Evolutionary conservation across 805 yeast genomes (phyloP).

Genomic region (Starmera amethionina): DNA sequence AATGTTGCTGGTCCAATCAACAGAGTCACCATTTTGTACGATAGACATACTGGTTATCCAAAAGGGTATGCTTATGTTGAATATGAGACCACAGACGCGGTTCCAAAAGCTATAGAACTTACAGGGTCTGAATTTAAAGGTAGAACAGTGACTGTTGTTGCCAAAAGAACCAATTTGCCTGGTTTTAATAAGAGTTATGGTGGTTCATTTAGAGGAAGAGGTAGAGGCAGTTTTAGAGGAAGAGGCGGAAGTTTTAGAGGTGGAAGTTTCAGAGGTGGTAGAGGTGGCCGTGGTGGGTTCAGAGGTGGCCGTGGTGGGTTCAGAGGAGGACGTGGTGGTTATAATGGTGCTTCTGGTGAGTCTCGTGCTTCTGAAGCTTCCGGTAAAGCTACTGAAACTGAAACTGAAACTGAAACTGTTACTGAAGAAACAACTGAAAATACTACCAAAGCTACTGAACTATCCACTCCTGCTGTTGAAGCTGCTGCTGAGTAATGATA

Average conservation of each 20-base stretch:
- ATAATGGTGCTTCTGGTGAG: slow-evolving; percentile 3
- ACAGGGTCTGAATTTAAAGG: slow-evolving; percentile 35
- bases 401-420: slow-evolving; percentile 9
- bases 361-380: slow-evolving; percentile 2
- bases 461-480: background rate
- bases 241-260: slow-evolving; percentile 2
- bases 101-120: slow-evolving; percentile 35
- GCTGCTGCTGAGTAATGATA: background rate
- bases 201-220: slow-evolving; percentile 6
- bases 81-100: slow-evolving; percentile 34
- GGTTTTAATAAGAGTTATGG: slow-evolving; percentile 26
- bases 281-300: slow-evolving; percentile 3
- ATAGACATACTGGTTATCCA: slow-evolving; percentile 33
- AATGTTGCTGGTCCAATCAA: slow-evolving; percentile 34
- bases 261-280: background rate
- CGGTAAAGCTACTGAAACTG: slow-evolving; percentile 12
- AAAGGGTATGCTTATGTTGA: slow-evolving; percentile 60
- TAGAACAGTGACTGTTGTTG: slow-evolving; percentile 35
- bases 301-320: slow-evolving; percentile 8
- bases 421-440: background rate
- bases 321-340: slow-evolving; percentile 11
- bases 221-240: slow-evolving; percentile 4
- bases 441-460: background rate
- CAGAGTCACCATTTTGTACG: slow-evolving; percentile 42
- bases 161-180: slow-evolving; percentile 46